A percentile compares a stretch with the other conserved stretches of the same genome.
Evolutionary conservation across 2,329 filamentous ascomycete genomes (phyloP).

Genomic region (Claviceps pazoutovae): DNA sequence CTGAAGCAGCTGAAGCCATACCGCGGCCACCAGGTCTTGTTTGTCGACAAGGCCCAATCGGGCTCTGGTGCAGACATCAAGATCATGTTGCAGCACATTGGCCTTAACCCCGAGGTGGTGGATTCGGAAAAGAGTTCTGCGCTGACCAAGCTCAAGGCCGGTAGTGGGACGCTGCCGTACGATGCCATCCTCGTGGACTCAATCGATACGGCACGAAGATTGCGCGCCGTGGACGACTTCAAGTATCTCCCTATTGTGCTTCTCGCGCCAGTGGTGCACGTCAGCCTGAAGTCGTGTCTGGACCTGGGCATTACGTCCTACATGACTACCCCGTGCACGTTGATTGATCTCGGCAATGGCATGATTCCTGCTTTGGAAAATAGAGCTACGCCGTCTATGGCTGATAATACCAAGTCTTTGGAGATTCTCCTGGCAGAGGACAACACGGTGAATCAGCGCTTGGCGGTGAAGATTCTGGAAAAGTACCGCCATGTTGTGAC

Average conservation of each 20-base stretch:
- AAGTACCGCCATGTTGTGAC: conserved; percentile 90
- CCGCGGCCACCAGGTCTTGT: conserved; percentile 79
- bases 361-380: conserved; percentile 94
- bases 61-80: conserved; percentile 63
- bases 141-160: conserved; percentile 37
- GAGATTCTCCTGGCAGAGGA: conserved; percentile 93
- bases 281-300: conserved; percentile 83
- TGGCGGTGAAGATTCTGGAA: conserved; percentile 92
- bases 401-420: conserved; percentile 89
- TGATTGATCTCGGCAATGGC: conserved; percentile 89
- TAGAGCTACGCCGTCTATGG: conserved; percentile 75
- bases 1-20: conserved; percentile 80
- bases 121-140: conserved; percentile 55
- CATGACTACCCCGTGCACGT: conserved; percentile 91
- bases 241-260: conserved; percentile 96
- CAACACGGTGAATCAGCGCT: conserved; percentile 90
- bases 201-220: conserved; percentile 71
- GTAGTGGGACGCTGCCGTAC: conserved; percentile 51
- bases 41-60: conserved; percentile 83
- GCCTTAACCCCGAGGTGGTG: conserved; percentile 73
- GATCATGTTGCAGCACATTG: conserved; percentile 63
- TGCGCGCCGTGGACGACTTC: conserved; percentile 84
- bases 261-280: conserved; percentile 74
- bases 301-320: conserved; percentile 97
- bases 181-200: conserved; percentile 95